Evolutionary conservation across 106 monocot species (phyloP), one percentile per base, ranked within the genome.

Genomic region (Phalaenopsis equestris): DNA sequence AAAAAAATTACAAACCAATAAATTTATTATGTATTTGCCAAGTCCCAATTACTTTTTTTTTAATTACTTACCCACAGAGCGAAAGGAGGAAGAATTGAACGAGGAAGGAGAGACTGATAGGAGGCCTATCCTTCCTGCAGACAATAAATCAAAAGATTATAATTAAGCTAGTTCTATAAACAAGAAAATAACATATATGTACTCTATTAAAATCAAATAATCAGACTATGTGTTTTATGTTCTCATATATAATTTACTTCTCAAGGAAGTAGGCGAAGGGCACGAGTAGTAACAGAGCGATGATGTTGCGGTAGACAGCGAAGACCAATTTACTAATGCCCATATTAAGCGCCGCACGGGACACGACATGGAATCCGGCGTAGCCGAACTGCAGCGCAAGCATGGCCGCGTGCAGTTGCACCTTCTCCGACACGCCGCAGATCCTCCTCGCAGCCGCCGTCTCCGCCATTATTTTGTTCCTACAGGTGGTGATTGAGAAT

Each of bases 211-310:
- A 52, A 52, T 1, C 48, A 48, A 52, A 52, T 52, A 15, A 52
- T 52, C 52, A 52, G 52, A 7, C 6, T 18, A 6, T 23, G 64
- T 7, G 1, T 65, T 30, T 30, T 6, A 65, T 24, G 64, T 23
- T n/a, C 64, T 23, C 23, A 23, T 6, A 21, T 61, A 61, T 61
- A 64, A 14, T 55, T 37, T 91, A 94, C 93, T 91, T 94, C 76
- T 94, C 94, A 17, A 94, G 78, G 79, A 94, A 94, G 78, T 90
- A 94, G 81, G 94, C 94, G 75, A 94, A 91, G 37, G 94, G 94
- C 0, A 85, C 79, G 61, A 94, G 86, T 30, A 91, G 87, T 70
- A 82, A 38, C 18, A 94, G 73, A 65, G 94, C 94, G 72, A 91
- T 88, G 82, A 89, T 88, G 88, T 94, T 94, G 23, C 94, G 82